phyloP scores from a whole-genome alignment of 768 basidiomycete genomes.

The Boletus rex-veris region DNA sequence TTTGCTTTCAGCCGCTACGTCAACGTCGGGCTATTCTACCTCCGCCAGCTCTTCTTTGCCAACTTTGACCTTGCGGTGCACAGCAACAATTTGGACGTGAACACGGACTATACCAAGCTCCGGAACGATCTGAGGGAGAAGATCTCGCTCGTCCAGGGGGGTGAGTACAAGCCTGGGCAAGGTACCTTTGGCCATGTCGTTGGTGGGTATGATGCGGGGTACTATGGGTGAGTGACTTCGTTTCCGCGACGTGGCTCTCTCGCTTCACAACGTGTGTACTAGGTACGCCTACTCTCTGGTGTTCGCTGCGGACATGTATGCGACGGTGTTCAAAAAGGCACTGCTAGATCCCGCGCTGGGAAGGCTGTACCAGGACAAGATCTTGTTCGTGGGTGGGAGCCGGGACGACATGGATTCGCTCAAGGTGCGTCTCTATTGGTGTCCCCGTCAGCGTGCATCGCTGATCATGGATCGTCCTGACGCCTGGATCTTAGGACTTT shows the following conservation, averaged over 20 bases:
- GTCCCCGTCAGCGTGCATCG: too few relatives aligned
- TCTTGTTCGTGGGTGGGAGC: constrained; percentile 69
- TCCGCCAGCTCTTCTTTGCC: constrained; percentile 71
- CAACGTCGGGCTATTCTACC: constrained; percentile 75
- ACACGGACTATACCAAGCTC: constrained; percentile 67
- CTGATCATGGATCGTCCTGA: too few relatives aligned
- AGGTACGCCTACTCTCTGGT: constrained; percentile 73
- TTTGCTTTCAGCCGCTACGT: constrained; percentile 56
- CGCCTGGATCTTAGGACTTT: constrained; percentile 54
- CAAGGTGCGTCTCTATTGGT: constrained; percentile 39
- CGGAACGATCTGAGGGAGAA: constrained; percentile 73
- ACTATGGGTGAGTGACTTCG: constrained; percentile 49
- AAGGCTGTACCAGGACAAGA: constrained; percentile 67
- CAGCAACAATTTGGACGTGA: constrained; percentile 41
- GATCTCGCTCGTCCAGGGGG: constrained; percentile 69
- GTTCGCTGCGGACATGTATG: constrained; percentile 57
- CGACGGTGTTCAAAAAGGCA: constrained; percentile 74
- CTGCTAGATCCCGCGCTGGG: constrained; percentile 70
- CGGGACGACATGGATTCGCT: constrained; percentile 78
- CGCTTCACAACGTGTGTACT: too few relatives aligned
- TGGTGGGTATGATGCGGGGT: constrained; percentile 67
- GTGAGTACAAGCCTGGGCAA: constrained; percentile 34
- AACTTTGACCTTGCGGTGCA: constrained; percentile 25
- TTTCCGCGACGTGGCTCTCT: too few relatives aligned
- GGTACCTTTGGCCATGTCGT: constrained; percentile 73